Percentiles rank a stretch among this genome's conserved stretches.
Conservation (phyloP, 306 rosid genomes). For the Mimosa pudica region DNA sequence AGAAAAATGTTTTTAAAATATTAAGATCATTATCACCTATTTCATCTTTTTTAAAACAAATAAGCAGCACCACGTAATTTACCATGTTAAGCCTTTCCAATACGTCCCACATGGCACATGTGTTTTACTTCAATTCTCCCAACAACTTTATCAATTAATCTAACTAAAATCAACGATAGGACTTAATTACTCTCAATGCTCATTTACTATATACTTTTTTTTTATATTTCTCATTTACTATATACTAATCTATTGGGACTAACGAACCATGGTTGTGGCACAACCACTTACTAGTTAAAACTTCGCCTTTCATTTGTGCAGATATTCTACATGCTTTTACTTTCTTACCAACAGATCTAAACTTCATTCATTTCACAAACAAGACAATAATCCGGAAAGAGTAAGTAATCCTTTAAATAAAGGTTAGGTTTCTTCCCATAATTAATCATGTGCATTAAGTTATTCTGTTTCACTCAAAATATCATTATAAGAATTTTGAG, state of each 20-base stretch:
- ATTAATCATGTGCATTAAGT: constrained; percentile 7
- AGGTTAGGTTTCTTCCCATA: constrained; percentile 20
- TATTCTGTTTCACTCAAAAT: not conserved
- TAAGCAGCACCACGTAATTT: not conserved
- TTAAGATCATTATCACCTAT: too few relatives aligned
- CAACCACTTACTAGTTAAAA: not conserved
- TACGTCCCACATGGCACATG: not conserved
- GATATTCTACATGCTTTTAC: constrained; percentile 74
- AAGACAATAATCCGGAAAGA: constrained; percentile 52
- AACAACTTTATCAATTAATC: not conserved
- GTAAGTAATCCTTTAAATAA: constrained; percentile 46
- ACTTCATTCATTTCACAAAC: constrained; percentile 64
- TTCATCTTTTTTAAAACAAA: too few relatives aligned
- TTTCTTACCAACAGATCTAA: constrained; percentile 57
- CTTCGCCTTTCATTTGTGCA: constrained; percentile 37
- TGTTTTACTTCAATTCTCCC: not conserved
- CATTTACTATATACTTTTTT: not conserved
- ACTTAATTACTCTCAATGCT: not conserved
- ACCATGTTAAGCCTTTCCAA: not conserved
- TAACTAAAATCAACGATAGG: not conserved
- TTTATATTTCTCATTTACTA: not conserved
- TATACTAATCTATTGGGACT: not conserved
- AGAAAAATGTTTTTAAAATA: too few relatives aligned
- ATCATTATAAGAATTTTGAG: constrained; percentile 7
- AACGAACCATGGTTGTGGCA: not conserved